These are phyloP conservation scores for Phytophthora kernoviae DNA, from an alignment of 352 stramenopile genomes.

Conservation along the genomic window DNA sequence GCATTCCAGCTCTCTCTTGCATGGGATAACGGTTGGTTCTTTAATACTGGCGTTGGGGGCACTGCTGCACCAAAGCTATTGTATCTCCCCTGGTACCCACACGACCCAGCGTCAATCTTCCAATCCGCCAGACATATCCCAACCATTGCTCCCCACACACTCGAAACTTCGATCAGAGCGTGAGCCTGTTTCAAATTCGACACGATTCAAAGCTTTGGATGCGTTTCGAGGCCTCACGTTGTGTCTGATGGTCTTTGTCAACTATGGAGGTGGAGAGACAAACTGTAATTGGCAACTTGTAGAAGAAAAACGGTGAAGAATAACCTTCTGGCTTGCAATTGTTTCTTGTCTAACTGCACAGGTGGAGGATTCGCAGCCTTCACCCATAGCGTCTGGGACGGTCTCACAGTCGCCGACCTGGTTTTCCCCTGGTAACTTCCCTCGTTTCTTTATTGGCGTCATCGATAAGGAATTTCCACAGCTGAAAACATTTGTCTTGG, in stretches of 20 bases:
- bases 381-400: conserved; percentile 79
- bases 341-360: conserved; percentile 1
- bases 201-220: conserved; percentile 56
- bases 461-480: too few relatives aligned
- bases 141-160: conserved; percentile 12
- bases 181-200: background rate
- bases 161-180: conserved; percentile 11
- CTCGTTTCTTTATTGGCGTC: background rate
- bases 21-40: background rate
- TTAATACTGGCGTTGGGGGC: background rate
- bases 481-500: background rate
- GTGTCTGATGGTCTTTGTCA: conserved; percentile 87
- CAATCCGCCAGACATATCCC: conserved; percentile 10
- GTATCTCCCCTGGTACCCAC: background rate
- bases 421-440: conserved; percentile 76
- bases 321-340: too few relatives aligned
- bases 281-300: background rate
- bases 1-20: background rate
- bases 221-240: conserved; percentile 79
- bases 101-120: background rate
- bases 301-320: too few relatives aligned
- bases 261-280: conserved; percentile 62
- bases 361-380: conserved; percentile 67
- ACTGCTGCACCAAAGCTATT: conserved; percentile 16
- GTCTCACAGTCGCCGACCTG: conserved; percentile 72